These are phyloP conservation scores for Linnemannia elongata DNA, from an alignment of 192 early-diverging fungal genomes.

Conservation along the genomic window DNA sequence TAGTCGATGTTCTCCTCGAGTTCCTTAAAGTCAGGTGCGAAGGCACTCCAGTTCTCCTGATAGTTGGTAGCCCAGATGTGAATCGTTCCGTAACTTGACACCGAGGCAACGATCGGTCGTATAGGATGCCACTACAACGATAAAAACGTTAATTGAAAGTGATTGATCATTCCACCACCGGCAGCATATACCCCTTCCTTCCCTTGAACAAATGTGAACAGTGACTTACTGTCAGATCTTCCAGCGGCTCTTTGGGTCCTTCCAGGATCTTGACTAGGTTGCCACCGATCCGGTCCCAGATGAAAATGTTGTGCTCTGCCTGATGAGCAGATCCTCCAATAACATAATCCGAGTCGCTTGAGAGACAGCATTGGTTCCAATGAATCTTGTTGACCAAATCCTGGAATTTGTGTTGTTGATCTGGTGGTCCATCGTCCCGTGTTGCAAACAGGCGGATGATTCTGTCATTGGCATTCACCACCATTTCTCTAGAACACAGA, in stretches of 20 bases:
- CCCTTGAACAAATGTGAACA: background rate
- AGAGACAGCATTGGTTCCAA: slow-evolving; percentile 93
- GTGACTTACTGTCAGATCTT: slow-evolving; percentile 78
- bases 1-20: slow-evolving; percentile 97
- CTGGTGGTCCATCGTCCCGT: slow-evolving; percentile 59
- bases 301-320: slow-evolving; percentile 94
- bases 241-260: slow-evolving; percentile 86
- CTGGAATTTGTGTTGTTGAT: slow-evolving; percentile 79
- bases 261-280: slow-evolving; percentile 92
- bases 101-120: slow-evolving; percentile 85
- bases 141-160: background rate
- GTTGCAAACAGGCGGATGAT: slow-evolving; percentile 79
- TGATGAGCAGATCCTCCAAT: slow-evolving; percentile 89
- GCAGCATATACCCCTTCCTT: background rate
- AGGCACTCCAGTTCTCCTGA: slow-evolving; percentile 92
- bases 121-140: slow-evolving; percentile 85
- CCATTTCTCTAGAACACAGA: slow-evolving; percentile 70
- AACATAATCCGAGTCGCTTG: slow-evolving; percentile 90
- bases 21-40: slow-evolving; percentile 94
- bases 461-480: slow-evolving; percentile 86
- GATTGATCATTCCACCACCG: background rate
- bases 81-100: slow-evolving; percentile 86
- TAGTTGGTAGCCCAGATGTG: slow-evolving; percentile 88
- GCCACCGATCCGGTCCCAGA: slow-evolving; percentile 90
- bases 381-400: slow-evolving; percentile 92